Conservation (phyloP, 78 protist species). For the Dictyostelium discoideum region DNA sequence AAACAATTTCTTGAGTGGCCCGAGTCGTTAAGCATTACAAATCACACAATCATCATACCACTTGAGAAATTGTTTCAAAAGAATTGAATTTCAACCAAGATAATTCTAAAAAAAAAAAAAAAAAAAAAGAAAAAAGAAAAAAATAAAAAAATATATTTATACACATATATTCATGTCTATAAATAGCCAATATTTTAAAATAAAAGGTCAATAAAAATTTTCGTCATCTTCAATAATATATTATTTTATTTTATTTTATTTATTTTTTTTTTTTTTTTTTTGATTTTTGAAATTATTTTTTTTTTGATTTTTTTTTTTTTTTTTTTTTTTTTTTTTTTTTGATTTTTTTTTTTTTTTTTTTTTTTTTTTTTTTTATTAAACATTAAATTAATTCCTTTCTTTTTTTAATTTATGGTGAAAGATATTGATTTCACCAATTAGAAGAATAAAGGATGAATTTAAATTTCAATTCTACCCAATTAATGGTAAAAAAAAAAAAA, state of each 20-base stretch:
- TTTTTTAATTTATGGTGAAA: background rate
- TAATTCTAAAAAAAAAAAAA: too few species aligned
- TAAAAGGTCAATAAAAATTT: too few species aligned
- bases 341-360: background rate
- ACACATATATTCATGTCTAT: too few species aligned
- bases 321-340: background rate
- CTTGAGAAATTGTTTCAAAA: too few species aligned
- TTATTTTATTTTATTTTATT: too few species aligned
- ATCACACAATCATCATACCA: too few species aligned
- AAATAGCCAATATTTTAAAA: too few species aligned
- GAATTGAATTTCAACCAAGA: too few species aligned
- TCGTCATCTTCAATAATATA: background rate
- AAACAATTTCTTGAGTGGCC: too few species aligned
- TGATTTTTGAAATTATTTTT: background rate
- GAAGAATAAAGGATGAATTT: background rate
- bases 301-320: background rate
- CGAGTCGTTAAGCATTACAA: too few species aligned
- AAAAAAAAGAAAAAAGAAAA: too few species aligned
- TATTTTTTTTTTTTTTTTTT: background rate
- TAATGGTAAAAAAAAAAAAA: background rate
- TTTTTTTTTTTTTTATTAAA: background rate
- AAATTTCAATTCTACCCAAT: background rate
- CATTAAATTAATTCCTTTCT: background rate
- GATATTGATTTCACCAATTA: background rate
- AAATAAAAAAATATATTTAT: too few species aligned